Base-by-base conservation (phyloP, 805 yeast species). In the Myxozyma monticola region DNA sequence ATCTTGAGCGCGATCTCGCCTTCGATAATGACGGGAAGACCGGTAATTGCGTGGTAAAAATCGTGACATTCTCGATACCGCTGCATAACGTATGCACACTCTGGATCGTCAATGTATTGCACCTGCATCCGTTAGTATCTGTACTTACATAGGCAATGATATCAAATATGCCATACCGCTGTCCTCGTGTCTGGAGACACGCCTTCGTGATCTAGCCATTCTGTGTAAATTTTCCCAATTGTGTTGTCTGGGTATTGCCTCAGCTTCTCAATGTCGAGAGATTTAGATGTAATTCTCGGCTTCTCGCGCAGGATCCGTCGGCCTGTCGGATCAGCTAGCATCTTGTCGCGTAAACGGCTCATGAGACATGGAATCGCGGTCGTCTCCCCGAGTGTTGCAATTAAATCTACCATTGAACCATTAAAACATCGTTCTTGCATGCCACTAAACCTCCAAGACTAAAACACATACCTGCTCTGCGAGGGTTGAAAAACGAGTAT, bases 31-130 rank as follows among this genome's bases (percentile, higher is more conserved):
- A 90, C 86, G 0, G 98, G 98, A 43, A 88, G 74, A 14, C 95
- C 91, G 0, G 95, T 85, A 25, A 93, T 75, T 0, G 98, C 87
- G 65, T 93, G 99, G 65, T 89, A 91, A 63, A 93, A 93, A 65
- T 93, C 99, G 64, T 93, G 99, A 65, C 96, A 90, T 66, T 93
- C 98, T 45, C 99, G 78, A 66, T 91, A 93, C 61, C 99, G 73
- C 66, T 88, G 95, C 73, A 83, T 88, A n/a, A 91, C 84, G 64
- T 84, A 93, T 0, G 96, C 96, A 59, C 88, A 78, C 62, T 88
- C 95, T 37, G 87, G 90, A 64, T 93, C 89, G 56, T 87, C 90
- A 37, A 93, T 88, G 68, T 80, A 93, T 53, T 80, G 80, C 8
- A 93, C 54, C 54, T 49, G 18, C 12, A 15, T n/a, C n/a, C n/a